Evolutionary conservation across 1,139 yeast genomes (phyloP).

Genomic region (Hyphopichia wangnamkhiaoensis): DNA sequence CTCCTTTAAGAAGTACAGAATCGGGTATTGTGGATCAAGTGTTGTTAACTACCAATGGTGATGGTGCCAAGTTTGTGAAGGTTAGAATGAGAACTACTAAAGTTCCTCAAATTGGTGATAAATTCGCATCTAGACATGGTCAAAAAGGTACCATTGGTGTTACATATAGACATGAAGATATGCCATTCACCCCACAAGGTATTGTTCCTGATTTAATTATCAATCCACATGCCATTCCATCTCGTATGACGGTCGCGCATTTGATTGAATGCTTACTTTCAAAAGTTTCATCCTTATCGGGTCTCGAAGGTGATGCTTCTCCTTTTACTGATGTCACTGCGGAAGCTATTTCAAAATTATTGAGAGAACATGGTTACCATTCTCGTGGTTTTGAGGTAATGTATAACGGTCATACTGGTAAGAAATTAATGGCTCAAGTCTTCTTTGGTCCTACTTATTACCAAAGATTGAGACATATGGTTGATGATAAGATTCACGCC

Average conservation of each 20-base stretch:
- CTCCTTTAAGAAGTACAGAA: constrained; percentile 95
- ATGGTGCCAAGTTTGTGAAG: constrained; percentile 94
- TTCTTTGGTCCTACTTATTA: constrained; percentile 98
- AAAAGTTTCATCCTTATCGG: constrained; percentile 95
- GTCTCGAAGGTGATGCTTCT: constrained; percentile 91
- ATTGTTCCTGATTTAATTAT: constrained; percentile 92
- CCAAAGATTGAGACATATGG: constrained; percentile 98
- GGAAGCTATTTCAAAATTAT: constrained; percentile 91
- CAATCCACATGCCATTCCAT: constrained; percentile 99
- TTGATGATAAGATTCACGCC: constrained; percentile 98
- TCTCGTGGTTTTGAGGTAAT: constrained; percentile 98
- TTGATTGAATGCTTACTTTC: constrained; percentile 97
- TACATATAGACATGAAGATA: constrained; percentile 92
- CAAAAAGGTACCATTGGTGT: constrained; percentile 99
- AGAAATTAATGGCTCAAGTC: constrained; percentile 93
- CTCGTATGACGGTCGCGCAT: constrained; percentile 99
- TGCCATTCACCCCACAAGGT: constrained; percentile 93
- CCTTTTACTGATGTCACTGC: constrained; percentile 97
- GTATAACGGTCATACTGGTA: constrained; percentile 98
- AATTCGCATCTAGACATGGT: constrained; percentile 97
- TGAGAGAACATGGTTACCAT: constrained; percentile 88
- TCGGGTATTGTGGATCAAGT: constrained; percentile 99
- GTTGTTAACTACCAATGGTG: constrained; percentile 93
- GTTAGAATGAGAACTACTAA: constrained; percentile 99
- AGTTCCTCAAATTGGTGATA: constrained; percentile 98